These are phyloP conservation scores for Paragyromitra xinjiangensis DNA, from an alignment of 495 filamentous ascomycete species.

Conservation along the genomic window DNA sequence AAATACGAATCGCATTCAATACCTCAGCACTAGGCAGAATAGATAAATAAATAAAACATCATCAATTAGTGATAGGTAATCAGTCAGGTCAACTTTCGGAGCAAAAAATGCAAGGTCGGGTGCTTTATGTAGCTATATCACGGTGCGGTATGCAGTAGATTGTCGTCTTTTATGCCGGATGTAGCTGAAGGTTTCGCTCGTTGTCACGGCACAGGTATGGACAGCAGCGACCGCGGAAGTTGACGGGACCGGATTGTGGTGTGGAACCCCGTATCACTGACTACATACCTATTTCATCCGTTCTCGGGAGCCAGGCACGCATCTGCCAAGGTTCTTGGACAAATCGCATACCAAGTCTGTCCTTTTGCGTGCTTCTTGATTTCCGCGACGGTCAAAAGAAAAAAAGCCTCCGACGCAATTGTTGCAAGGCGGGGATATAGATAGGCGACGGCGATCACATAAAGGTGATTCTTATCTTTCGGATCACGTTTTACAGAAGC, in stretches of 20 bases:
- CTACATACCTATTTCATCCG: neutral
- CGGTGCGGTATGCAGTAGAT: conserved; percentile 10
- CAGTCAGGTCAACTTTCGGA: conserved; percentile 13
- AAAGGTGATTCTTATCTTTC: conserved; percentile 11
- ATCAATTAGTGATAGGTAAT: conserved; percentile 19
- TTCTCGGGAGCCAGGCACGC: conserved; percentile 19
- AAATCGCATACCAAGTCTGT: conserved; percentile 10
- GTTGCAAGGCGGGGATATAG: neutral
- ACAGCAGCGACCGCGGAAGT: conserved; percentile 34
- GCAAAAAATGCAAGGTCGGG: conserved; percentile 7
- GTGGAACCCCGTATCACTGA: conserved; percentile 5
- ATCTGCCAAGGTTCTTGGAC: neutral
- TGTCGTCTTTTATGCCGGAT: conserved; percentile 12
- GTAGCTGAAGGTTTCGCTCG: conserved; percentile 15
- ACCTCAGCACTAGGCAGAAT: conserved; percentile 1
- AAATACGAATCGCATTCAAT: conserved; percentile 14
- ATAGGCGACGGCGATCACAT: conserved; percentile 13
- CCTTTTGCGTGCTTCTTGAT: conserved; percentile 3
- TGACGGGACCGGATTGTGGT: conserved; percentile 28
- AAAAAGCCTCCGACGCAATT: conserved; percentile 10
- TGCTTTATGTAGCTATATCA: conserved; percentile 10
- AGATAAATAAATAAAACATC: conserved; percentile 1
- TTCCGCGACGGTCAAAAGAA: neutral
- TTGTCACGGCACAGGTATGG: conserved; percentile 28
- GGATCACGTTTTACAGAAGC: conserved; percentile 2